phyloP scores from a whole-genome alignment of 192 early-diverging fungal genomes.

The Coemansia biformis region DNA sequence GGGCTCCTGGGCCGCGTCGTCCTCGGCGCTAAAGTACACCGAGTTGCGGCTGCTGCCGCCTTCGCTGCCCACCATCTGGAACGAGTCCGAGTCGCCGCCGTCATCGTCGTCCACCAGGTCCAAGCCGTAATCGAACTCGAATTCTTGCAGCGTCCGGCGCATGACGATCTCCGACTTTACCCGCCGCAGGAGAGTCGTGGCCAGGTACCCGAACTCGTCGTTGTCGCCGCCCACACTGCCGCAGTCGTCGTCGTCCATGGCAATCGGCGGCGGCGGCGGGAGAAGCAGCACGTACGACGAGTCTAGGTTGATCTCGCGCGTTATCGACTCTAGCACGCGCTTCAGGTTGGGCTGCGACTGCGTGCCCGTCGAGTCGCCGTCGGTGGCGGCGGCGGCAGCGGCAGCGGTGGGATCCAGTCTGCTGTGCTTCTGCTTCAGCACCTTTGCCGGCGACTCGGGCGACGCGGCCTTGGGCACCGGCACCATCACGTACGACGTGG shows the following conservation, averaged over 20 bases:
- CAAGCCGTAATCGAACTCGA: slow-evolving; percentile 45
- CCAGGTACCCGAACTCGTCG: slow-evolving; percentile 49
- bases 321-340: slow-evolving; percentile 47
- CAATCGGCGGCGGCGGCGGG: slow-evolving; percentile 43
- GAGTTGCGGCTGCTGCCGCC: slow-evolving; percentile 43
- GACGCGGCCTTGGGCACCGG: slow-evolving; percentile 35
- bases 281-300: slow-evolving; percentile 49
- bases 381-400: slow-evolving; percentile 3
- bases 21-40: slow-evolving; percentile 49
- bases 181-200: slow-evolving; percentile 26
- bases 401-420: not conserved
- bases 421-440: slow-evolving; percentile 40
- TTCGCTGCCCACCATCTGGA: slow-evolving; percentile 48
- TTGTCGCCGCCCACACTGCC: slow-evolving; percentile 14
- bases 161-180: slow-evolving; percentile 46
- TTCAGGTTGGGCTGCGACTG: slow-evolving; percentile 52
- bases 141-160: slow-evolving; percentile 46
- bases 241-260: slow-evolving; percentile 20
- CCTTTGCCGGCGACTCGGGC: slow-evolving; percentile 49
- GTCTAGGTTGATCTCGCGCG: slow-evolving; percentile 50
- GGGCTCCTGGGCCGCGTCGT: slow-evolving; percentile 28
- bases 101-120: slow-evolving; percentile 13
- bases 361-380: slow-evolving; percentile 33
- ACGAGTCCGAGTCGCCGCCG: slow-evolving; percentile 41
- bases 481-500: slow-evolving; percentile 50